Evolutionary conservation across 2,329 filamentous ascomycete species (phyloP).

Genomic region (Cryphonectria naterciae): DNA sequence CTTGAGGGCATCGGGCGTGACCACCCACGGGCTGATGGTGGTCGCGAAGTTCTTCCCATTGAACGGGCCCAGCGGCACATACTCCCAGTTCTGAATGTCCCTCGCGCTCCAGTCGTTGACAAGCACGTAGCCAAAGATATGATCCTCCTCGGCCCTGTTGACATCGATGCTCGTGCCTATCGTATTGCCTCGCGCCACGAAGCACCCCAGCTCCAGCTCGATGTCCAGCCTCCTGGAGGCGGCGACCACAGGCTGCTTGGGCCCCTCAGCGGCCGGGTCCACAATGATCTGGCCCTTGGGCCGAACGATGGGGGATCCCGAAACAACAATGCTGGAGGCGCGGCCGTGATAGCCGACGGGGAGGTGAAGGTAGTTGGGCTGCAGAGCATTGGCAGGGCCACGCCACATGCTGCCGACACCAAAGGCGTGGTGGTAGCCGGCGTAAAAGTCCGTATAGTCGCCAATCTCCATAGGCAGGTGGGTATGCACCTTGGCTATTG

Average conservation of each 20-base stretch:
- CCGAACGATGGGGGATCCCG: conserved; percentile 72
- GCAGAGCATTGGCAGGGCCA: conserved; percentile 71
- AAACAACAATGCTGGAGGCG: conserved; percentile 75
- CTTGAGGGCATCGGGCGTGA: conserved; percentile 75
- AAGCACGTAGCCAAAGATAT: conserved; percentile 78
- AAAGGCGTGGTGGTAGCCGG: conserved; percentile 77
- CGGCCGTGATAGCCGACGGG: conserved; percentile 84
- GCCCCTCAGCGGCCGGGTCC: conserved; percentile 60
- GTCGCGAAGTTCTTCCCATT: conserved; percentile 84
- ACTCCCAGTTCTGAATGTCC: conserved; percentile 85
- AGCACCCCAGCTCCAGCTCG: conserved; percentile 79
- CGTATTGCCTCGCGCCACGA: conserved; percentile 67
- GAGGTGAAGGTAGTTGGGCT: conserved; percentile 80
- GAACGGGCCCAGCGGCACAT: conserved; percentile 80
- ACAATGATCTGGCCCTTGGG: conserved; percentile 75
- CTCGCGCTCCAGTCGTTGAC: conserved; percentile 89
- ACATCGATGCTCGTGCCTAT: conserved; percentile 68
- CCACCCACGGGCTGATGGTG: conserved; percentile 78
- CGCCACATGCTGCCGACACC: conserved; percentile 71
- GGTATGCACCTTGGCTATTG: conserved; percentile 61
- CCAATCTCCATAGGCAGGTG: conserved; percentile 79
- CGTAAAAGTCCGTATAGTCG: conserved; percentile 87
- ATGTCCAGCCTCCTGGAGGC: conserved; percentile 73
- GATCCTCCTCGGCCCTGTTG: conserved; percentile 63
- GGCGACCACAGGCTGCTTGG: conserved; percentile 65